Evolutionary conservation across 345 rosid species (phyloP).

Genomic region (Jatropha curcas): DNA sequence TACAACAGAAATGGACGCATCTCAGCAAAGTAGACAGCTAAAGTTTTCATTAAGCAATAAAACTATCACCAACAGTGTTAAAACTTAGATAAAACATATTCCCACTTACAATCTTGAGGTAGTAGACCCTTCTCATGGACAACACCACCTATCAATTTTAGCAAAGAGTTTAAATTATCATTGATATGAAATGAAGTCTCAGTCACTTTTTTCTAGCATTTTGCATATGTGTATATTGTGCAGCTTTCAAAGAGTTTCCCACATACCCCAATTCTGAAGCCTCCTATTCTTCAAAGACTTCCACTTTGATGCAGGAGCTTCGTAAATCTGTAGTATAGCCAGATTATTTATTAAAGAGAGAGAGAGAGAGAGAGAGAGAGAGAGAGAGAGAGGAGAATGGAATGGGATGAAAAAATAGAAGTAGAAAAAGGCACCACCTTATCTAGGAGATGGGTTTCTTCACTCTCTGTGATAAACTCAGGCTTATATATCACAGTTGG

Average conservation of each 20-base stretch:
- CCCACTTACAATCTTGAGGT: conserved; percentile 77
- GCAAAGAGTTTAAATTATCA: conserved; percentile 1
- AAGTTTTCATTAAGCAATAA: not conserved
- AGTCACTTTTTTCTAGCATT: not conserved
- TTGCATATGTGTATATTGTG: not conserved
- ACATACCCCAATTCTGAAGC: conserved; percentile 88
- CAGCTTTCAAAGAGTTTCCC: not conserved
- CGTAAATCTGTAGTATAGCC: conserved; percentile 66
- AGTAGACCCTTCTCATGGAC: conserved; percentile 96
- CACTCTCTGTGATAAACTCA: conserved; percentile 54
- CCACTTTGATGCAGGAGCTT: conserved; percentile 78
- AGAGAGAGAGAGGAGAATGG: not conserved
- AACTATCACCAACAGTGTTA: not conserved
- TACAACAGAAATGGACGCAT: conserved; percentile 2
- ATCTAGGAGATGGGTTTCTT: conserved; percentile 55
- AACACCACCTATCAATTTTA: conserved; percentile 69
- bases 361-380: not conserved
- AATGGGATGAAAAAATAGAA: not conserved
- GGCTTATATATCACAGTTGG: conserved; percentile 71
- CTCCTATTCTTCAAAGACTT: conserved; percentile 82
- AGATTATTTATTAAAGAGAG: not conserved
- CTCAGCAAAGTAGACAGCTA: not conserved
- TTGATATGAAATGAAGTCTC: not conserved
- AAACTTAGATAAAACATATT: not conserved
- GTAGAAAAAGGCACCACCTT: conserved; percentile 33